Evolutionary conservation across 2,329 filamentous ascomycete species (phyloP), one percentile per base, ranked within the genome.

Genomic region (Alternaria sp.): DNA sequence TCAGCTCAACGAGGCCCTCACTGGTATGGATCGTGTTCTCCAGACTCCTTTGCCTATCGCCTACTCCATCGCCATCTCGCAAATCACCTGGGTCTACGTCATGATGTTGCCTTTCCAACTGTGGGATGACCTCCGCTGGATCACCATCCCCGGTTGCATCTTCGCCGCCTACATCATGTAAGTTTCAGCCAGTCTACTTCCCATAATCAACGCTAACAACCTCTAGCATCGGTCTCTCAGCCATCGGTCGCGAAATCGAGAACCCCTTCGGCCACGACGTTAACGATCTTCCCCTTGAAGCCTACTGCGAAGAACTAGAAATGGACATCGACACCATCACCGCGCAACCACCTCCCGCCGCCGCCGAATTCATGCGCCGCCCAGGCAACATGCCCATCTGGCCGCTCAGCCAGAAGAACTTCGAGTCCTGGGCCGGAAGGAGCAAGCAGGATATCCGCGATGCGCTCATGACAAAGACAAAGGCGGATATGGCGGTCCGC

Each of bases 61-160:
- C 50, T 96, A 96, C 83, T 89, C 87, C 68, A 96, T 96, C 72
- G 88, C 92, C 72, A 94, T 96, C 77, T 89, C 90, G 20, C 93
- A 96, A 78, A 95, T 96, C 75, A 93, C 93, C 30, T 94, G 92
- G 88, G 87, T 94, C 55, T 96, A 96, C 80, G 89, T 96, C 57
- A 82, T 93, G 70, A 85, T 93, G 30, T 86, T 96, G 1, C 93
- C 93, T 6, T 96, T 96, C 85, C 93, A 96, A 81, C 87, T 96
- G 7, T 87, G 88, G 75, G 75, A 78, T 0, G 77, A 80, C 4
- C 87, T 96, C 1, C 71, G 80, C 8, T 96, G 90, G 90, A 85
- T 94, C 67, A 90, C 92, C 3, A 94, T 96, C 71, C 92, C 93
- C 0, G 92, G 89, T 33, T 91, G 90, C 57, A 84, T 95, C 25